Base-by-base conservation (phyloP, 345 rosid species). In the Heritiera fomes region DNA sequence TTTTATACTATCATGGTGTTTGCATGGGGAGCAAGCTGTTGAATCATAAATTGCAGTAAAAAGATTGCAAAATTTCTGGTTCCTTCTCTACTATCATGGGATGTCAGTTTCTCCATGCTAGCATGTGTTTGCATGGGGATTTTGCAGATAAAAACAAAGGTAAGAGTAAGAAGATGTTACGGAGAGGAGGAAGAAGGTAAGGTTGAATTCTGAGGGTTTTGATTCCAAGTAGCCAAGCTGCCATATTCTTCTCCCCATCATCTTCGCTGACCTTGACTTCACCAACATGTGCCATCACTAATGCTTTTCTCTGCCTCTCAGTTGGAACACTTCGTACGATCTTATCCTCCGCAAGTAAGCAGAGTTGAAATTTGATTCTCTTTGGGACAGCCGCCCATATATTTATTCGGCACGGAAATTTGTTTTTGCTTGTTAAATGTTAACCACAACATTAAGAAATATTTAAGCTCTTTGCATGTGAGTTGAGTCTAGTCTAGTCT, bases 191-290 rank as follows among this genome's bases (percentile, higher is more conserved):
- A 15, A 90, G 87, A 78, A 77, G 73, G 82, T 87, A 89, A 46
- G 92, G 92, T 76, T 82, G 91, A 82, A 90, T 87, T 76, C 82
- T 76, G 55, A 87, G 89, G 72, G 79, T 90, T 60, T 87, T 80
- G 83, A 87, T 79, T 56, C 92, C 94, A 38, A 89, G 84, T 23
- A 90, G 89, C 91, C 92, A 91, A 62, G 92, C 91, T 41, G 91
- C 94, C 88, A 80, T 79, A 80, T 91, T 89, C 77, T 81, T 82
- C 49, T 83, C 88, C 30, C 50, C 79, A 28, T 79, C 80, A 49
- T 56, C 75, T 49, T 69, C 71, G 20, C 20, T 18, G 72, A 30
- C 45, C 53, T 47, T 23, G 15, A 8, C 12, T 45, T 76, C 71
- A 17, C 7, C 79, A 1, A 49, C 77, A 34, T 46, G 13, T 40